Evolutionary conservation across 148 eudicot genomes (phyloP), one percentile per base, ranked within the genome.

Genomic region (Chenopodium formosanum): DNA sequence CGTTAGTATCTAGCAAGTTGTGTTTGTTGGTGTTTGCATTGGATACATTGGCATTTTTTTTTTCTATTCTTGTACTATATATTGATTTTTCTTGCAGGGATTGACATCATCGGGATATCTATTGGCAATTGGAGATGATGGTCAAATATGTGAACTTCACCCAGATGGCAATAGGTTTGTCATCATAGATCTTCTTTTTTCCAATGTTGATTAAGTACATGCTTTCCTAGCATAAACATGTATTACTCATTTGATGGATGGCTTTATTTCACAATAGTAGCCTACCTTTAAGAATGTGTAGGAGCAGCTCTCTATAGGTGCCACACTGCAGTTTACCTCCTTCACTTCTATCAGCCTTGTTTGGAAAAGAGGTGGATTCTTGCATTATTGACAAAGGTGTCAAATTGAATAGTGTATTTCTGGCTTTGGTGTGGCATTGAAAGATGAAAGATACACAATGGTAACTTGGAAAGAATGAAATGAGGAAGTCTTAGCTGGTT

Each of bases 131-230:
- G 82, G 89, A 78, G 94, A 90, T 72, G 90, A 91, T 79, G 91
- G 92, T 84, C 90, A 91, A 82, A 83, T 85, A 86, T 94, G 89
- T 76, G 96, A 94, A 89, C 94, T 94, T 82, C 96, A 94, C 88
- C 98, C 98, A 81, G 98, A 94, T 88, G 98, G 98, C 81, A 94
- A 94, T 84, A 92, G 97, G 95, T 94, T 86, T 27, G 69, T 68
- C 20, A 56, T 67, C 10, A 47, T 66, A 40, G 25, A 23, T 79
- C 23, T 25, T 25, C 20, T 71, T 32, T 20, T 22, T 63, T 81
- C 32, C 50, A 60, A 47, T 66, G 6, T 73, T 23, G 16, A 70
- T 37, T 44, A 71, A 78, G 44, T 63, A 9, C 20, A 17, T 29
- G 4, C 73, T 56, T 52, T 1, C 40, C 4, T 75, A 11, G 32